These are phyloP conservation scores for Musa balbisiana DNA, from an alignment of 202 grass and related monocot genomes.

Conservation along the genomic window DNA sequence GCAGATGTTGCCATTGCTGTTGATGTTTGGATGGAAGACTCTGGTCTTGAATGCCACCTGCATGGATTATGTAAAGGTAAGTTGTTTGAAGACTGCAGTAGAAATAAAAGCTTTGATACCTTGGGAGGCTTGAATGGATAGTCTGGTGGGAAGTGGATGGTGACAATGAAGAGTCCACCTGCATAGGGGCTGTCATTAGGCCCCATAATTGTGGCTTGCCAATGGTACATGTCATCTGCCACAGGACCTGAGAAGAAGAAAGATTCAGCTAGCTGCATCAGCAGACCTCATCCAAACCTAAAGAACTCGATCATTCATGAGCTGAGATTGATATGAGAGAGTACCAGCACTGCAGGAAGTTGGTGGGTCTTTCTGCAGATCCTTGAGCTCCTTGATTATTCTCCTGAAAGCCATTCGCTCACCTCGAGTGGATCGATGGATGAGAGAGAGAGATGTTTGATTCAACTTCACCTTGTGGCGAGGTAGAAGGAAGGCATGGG, in stretches of 20 bases:
- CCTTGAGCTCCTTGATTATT: constrained; percentile 19
- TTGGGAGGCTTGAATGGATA: constrained; percentile 2
- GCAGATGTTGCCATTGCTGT: background rate
- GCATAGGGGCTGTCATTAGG: constrained; percentile 8
- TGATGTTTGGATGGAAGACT: background rate
- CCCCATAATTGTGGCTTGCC: constrained; percentile 17
- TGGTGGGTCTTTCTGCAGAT: constrained; percentile 17
- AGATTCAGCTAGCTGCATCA: background rate
- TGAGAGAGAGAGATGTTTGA: no score
- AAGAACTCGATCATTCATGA: background rate
- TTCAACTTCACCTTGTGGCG: background rate
- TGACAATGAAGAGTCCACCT: background rate
- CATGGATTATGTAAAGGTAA: background rate
- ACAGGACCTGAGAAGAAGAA: background rate
- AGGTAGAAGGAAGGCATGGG: background rate
- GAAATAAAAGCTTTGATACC: background rate
- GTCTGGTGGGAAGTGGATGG: background rate
- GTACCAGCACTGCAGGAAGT: constrained; percentile 17
- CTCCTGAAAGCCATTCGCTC: constrained; percentile 6
- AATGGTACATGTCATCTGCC: constrained; percentile 17
- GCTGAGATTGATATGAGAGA: no score
- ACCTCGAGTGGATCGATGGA: no score
- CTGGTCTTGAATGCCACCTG: background rate
- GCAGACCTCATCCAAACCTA: background rate
- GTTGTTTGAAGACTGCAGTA: background rate